Evolutionary conservation across 2,329 filamentous ascomycete genomes (phyloP).

Genomic region (Diaporthe ilicicola): DNA sequence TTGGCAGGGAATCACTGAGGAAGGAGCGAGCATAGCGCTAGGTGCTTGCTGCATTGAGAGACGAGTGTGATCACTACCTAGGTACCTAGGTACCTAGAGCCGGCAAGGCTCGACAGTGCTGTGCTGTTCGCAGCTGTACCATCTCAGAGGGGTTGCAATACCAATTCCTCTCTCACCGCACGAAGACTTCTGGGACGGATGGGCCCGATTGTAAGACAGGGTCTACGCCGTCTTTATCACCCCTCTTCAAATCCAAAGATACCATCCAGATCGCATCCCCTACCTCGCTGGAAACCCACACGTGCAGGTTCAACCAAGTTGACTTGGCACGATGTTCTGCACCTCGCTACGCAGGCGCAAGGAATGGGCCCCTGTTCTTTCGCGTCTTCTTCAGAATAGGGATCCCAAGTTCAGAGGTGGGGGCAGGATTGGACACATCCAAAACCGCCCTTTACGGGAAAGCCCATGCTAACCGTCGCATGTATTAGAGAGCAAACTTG

Average conservation of each 20-base stretch:
- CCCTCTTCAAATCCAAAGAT: conserved; percentile 18
- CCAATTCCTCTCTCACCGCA: background rate
- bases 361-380: conserved; percentile 46
- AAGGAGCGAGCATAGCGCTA: background rate
- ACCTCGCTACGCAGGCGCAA: conserved; percentile 48
- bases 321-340: conserved; percentile 45
- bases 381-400: conserved; percentile 39
- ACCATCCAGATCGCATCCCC: background rate
- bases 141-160: background rate
- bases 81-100: no score
- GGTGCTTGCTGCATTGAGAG: background rate
- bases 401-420: conserved; percentile 39
- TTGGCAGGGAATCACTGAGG: background rate
- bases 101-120: conserved; percentile 1
- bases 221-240: conserved; percentile 1
- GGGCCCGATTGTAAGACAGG: background rate
- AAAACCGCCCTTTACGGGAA: background rate
- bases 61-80: background rate
- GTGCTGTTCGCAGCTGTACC: background rate
- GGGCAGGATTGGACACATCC: background rate
- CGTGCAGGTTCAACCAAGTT: background rate
- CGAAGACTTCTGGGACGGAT: background rate
- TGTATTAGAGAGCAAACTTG: conserved; percentile 49
- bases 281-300: background rate
- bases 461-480: background rate